phyloP scores from a whole-genome alignment of 139 green algal species.

The Volvox africanus region DNA sequence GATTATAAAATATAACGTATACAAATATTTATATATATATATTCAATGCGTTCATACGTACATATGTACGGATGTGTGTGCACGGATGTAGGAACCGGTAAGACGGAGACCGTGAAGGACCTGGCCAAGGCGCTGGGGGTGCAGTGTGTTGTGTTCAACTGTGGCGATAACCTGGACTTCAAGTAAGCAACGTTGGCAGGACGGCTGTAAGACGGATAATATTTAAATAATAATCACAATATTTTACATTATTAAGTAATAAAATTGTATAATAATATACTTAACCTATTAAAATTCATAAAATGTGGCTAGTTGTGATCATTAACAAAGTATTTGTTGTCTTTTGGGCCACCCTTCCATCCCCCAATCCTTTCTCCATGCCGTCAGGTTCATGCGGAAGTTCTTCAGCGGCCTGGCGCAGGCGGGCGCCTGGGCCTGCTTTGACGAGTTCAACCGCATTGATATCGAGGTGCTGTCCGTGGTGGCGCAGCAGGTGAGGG shows the following conservation, averaged over 20 bases:
- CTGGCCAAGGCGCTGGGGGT: conserved; percentile 64
- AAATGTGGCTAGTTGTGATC: too few relatives aligned
- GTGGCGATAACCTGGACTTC: conserved; percentile 86
- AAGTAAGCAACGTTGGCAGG: conserved; percentile 41
- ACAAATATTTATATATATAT: too few relatives aligned
- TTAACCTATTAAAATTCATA: too few relatives aligned
- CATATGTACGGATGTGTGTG: too few relatives aligned
- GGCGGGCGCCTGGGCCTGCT: conserved; percentile 86
- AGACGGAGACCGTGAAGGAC: conserved; percentile 90
- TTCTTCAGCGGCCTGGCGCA: conserved; percentile 80
- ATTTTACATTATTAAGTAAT: too few relatives aligned
- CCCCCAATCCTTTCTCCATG: not conserved
- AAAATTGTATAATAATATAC: too few relatives aligned
- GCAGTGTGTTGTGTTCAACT: conserved; percentile 92
- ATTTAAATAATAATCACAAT: too few relatives aligned
- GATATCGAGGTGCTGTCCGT: conserved; percentile 81
- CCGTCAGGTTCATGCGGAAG: conserved; percentile 69
- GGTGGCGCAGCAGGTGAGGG: conserved; percentile 61
- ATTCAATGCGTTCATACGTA: too few relatives aligned
- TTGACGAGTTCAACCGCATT: conserved; percentile 94
- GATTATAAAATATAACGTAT: too few relatives aligned
- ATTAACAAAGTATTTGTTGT: too few relatives aligned
- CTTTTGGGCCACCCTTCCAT: too few relatives aligned
- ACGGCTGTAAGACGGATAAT: too few relatives aligned
- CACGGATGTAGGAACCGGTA: conserved; percentile 71